A percentile compares a stretch with the other conserved stretches of the same genome.
Evolutionary conservation across 2,329 filamentous ascomycete species (phyloP).

Genomic region (Lecanicillium sp.): DNA sequence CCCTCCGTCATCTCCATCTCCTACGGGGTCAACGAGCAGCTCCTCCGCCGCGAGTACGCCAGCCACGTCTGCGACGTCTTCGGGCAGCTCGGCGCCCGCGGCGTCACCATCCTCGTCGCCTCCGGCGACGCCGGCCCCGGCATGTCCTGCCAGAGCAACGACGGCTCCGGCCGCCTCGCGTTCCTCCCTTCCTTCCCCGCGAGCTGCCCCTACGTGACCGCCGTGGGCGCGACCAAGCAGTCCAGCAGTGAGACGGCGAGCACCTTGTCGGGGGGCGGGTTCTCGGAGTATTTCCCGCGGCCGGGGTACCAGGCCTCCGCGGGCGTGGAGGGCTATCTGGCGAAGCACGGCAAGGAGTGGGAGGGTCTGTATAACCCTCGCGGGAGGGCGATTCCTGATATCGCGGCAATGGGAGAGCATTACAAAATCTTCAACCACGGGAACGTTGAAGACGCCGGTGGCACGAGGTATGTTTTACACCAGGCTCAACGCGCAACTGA

Average conservation of each 20-base stretch:
- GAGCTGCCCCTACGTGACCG: constrained; percentile 54
- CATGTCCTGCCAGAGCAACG: constrained; percentile 30
- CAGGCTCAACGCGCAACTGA: not conserved
- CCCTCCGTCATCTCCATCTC: constrained; percentile 63
- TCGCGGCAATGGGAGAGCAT: constrained; percentile 46
- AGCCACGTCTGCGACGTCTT: constrained; percentile 49
- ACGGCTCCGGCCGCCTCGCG: constrained; percentile 27
- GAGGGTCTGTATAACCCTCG: constrained; percentile 36
- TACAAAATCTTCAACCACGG: constrained; percentile 30
- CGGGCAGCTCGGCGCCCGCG: constrained; percentile 57
- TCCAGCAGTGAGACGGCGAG: constrained; percentile 41
- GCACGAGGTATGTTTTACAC: constrained; percentile 26
- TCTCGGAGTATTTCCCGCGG: constrained; percentile 40
- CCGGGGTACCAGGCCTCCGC: constrained; percentile 40
- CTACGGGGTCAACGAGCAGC: constrained; percentile 64
- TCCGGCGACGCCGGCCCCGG: constrained; percentile 50
- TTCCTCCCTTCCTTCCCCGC: constrained; percentile 32
- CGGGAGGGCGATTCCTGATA: constrained; percentile 57
- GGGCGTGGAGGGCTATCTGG: constrained; percentile 40
- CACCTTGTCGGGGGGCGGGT: constrained; percentile 46
- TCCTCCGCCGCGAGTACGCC: constrained; percentile 53
- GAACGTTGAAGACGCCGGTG: constrained; percentile 21
- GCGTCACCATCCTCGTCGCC: constrained; percentile 60
- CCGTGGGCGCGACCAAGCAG: constrained; percentile 51
- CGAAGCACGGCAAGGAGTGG: constrained; percentile 41